Evolutionary conservation across 169 alveolate species (phyloP), one percentile per base, ranked within the genome.

Genomic region (Besnoitia besnoiti): DNA sequence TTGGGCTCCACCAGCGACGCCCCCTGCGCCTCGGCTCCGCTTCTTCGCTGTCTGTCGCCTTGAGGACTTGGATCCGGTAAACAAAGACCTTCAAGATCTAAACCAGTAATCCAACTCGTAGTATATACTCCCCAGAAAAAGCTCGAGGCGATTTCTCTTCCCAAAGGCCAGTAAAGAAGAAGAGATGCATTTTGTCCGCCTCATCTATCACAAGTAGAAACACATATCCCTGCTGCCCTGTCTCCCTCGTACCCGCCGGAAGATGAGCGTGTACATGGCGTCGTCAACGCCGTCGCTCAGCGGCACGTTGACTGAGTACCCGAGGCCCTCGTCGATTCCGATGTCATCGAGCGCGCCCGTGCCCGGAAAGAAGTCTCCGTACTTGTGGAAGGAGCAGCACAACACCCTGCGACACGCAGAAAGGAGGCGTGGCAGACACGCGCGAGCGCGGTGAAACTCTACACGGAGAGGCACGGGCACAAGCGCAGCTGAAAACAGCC

Each of bases 291-390:
- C 99, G 90, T 98, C 99, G 93, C 98, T 98, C 50, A 99, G 97
- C 2, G 99, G 99, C 33, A 99, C 99, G 96, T 99, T 99, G 77
- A 99, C 98, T 40, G 99, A 97, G 96, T 99, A 98, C 93, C 98
- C 98, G 85, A 97, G 95, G 50, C 99, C 99, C 55, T 98, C 98
- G 33, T 97, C 98, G 89, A 95, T 97, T 0, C 99, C 99, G 8
- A 98, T 97, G 90, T 98, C 99, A 33, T 98, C 98, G 47, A 98
- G 95, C 82, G 97, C 99, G 24, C 99, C 99, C 44, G 99, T 98
- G 0, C 99, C 99, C 35, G 99, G 99, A 96, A 99, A 99, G 94
- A 97, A 99, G 94, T 99, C 99, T 0, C 99, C 99, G 96, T 98
- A 99, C 94, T 99, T 98, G 96, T 99, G 99, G 94, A 99, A 98